Conservation (phyloP, 2,329 filamentous ascomycete genomes). For the Akanthomyces dipterigenus region DNA sequence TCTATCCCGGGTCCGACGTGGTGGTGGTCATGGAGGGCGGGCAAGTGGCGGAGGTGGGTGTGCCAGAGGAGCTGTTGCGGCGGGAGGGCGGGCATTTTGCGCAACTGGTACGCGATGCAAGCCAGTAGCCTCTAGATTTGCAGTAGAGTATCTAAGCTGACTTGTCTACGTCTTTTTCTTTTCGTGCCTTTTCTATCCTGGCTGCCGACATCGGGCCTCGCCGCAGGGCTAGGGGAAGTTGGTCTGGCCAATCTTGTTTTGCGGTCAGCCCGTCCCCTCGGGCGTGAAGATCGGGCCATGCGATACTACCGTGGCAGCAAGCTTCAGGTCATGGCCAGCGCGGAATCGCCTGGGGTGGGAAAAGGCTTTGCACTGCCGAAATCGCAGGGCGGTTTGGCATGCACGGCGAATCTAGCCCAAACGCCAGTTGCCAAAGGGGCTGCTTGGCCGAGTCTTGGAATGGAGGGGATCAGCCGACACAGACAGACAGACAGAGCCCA, state of each 20-base stretch:
- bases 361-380: not conserved
- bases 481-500: not conserved
- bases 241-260: not conserved
- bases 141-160: not conserved
- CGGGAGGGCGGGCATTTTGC: not conserved
- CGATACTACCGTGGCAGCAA: not conserved
- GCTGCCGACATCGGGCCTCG: not conserved
- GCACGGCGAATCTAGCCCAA: not conserved
- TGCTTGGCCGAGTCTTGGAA: not conserved
- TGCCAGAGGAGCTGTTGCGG: conserved; percentile 1
- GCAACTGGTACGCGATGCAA: not conserved
- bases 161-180: not conserved
- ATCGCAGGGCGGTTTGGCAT: not conserved
- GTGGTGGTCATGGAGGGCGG: conserved; percentile 7
- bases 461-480: not conserved
- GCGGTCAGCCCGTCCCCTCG: not conserved
- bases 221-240: not conserved
- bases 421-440: not conserved
- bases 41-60: conserved; percentile 6
- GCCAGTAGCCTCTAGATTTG: not conserved
- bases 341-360: not conserved
- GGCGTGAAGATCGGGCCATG: not conserved
- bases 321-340: not conserved
- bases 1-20: conserved; percentile 9
- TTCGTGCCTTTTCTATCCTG: not conserved